Base-by-base conservation (phyloP, 108 stramenopile species). In the Conticribra weissflogii region DNA sequence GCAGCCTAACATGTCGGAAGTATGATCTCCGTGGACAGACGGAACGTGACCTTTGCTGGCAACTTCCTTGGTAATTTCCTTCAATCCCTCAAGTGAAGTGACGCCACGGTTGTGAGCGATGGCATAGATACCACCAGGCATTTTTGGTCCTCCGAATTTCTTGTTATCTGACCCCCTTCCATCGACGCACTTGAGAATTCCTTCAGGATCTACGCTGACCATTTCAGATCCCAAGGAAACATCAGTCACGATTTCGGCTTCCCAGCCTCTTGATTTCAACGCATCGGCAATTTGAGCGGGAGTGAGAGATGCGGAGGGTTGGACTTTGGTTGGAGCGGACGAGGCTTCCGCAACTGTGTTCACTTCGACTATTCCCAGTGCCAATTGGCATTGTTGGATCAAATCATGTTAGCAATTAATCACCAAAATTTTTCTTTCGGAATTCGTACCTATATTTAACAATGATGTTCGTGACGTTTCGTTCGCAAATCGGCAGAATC, bases 1-100 rank as follows among this genome's bases (percentile, higher is more conserved):
- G n/a, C n/a, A 71, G 62, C 29, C 63, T n/a, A n/a, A n/a, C n/a
- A n/a, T n/a, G n/a, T n/a, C n/a, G n/a, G n/a, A n/a, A n/a, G n/a
- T n/a, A n/a, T 71, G 62, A 64, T 53, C 48, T 63, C 63, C 70
- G 36, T 71, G 70, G 30, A 71, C 70, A 3, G 62, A 63, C 28
- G 70, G 70, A 51, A 71, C 62, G 1, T 49, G 50, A 3, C 70
- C 70, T 32, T 24, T 31, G 0, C 18, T 15, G 14, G 32, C 3
- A 7, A 71, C 70, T 34, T 71, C 70, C 51, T 63, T 64, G 47
- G 53, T 18, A 23, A 71, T 64, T 49, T 22, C 49, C 28, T 63
- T 62, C n/a, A 71, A 21, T 29, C 62, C 70, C 9, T 63, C 62
- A 30, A 63, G 18, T 0, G 61, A 24, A 0, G 70, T 71, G 14